Evolutionary conservation across 2,329 filamentous ascomycete genomes (phyloP).

Genomic region (Cercospora sp.): DNA sequence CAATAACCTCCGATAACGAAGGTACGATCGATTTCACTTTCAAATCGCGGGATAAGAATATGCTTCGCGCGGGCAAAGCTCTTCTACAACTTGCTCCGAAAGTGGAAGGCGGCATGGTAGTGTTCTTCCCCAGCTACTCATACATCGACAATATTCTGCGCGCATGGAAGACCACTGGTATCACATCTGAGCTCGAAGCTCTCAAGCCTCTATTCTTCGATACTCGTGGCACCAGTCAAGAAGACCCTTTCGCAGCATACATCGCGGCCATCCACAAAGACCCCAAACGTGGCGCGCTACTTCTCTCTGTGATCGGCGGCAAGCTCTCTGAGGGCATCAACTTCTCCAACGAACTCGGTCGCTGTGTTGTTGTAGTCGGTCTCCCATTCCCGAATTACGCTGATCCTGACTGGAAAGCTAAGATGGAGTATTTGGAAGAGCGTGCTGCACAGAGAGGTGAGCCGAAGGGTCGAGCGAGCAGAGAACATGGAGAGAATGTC

Average conservation of each 20-base stretch:
- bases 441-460: conserved; percentile 45
- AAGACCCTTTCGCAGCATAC: conserved; percentile 74
- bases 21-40: conserved; percentile 82
- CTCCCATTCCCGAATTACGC: conserved; percentile 89
- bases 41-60: conserved; percentile 69
- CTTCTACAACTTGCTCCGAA: conserved; percentile 69
- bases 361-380: conserved; percentile 87
- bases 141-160: conserved; percentile 73
- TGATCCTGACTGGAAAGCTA: conserved; percentile 89
- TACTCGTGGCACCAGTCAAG: conserved; percentile 56
- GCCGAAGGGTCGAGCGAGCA: conserved; percentile 54
- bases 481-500: conserved; percentile 88
- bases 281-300: conserved; percentile 65
- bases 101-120: conserved; percentile 85
- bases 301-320: conserved; percentile 89
- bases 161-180: conserved; percentile 42
- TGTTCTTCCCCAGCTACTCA: conserved; percentile 94
- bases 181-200: conserved; percentile 32
- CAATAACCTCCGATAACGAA: conserved; percentile 56
- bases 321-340: conserved; percentile 98
- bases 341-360: conserved; percentile 86
- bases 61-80: conserved; percentile 69
- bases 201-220: conserved; percentile 56
- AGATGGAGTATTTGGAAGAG: conserved; percentile 79
- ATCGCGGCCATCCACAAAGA: conserved; percentile 58